Evolutionary conservation across 1,139 yeast species (phyloP), one percentile per base, ranked within the genome.

Genomic region (Geotrichum candidum): DNA sequence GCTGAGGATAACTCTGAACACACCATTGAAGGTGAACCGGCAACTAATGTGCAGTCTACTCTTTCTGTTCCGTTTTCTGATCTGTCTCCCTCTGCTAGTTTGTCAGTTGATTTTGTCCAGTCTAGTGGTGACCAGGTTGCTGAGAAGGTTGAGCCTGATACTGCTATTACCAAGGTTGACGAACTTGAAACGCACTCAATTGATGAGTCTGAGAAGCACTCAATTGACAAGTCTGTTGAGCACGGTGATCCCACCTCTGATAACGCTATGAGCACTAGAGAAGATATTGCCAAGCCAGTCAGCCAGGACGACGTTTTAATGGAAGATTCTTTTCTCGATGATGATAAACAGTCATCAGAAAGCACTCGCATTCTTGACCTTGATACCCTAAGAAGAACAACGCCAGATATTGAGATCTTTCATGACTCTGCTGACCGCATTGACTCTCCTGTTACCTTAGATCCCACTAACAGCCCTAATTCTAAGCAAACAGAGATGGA

Each of bases 331-430:
- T n/a, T 41, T 15, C 48, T 41, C 9, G 22, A 18, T 7, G 5
- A 41, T 41, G 18, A 18, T 15, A 41, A 41, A 41, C 22, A n/a
- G n/a, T 41, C 9, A 15, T 41, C 48, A 41, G 48, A 41, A 41
- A 41, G 48, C 48, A n/a, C 48, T 7, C 11, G 13, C 18, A 15
- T 41, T n/a, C 18, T 41, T 41, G 48, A 41, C 9, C 18, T 41
- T 41, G 48, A 41, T 41, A 41, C 23, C 48, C 22, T 41, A 45
- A 53, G 25, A 53, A 29, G 45, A 38, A 23, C 4, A 38, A 18
- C 18, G 33, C 45, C 27, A 22, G 54, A 55, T 27, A 59, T 59
- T 9, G 35, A 59, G 25, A 59, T 59, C 11, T 59, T 55, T 35
- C 51, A 59, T 13, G 61, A 59, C 48, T 41, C 23, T 41, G 48